Conservation (phyloP, 2,329 filamentous ascomycete species). For the Reticulascus tulasneorum region DNA sequence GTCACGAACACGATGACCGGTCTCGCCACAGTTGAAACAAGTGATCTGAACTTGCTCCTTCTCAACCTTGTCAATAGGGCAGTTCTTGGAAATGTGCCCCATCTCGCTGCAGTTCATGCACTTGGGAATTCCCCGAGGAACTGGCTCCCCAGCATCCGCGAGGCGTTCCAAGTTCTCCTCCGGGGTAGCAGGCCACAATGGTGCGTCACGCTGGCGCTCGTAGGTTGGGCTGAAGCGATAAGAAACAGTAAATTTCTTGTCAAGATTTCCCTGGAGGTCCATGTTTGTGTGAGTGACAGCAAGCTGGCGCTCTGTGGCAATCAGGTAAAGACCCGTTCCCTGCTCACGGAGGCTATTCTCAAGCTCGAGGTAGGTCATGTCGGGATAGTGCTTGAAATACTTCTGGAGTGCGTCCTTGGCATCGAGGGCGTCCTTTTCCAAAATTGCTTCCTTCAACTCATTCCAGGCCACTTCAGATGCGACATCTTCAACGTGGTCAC, state of each 20-base stretch:
- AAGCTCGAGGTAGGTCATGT: slow-evolving; percentile 55
- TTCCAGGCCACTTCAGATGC: slow-evolving; percentile 55
- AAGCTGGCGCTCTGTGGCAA: slow-evolving; percentile 57
- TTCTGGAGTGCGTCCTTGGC: slow-evolving; percentile 55
- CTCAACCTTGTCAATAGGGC: slow-evolving; percentile 54
- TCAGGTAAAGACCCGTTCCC: slow-evolving; percentile 54
- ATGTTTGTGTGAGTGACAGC: slow-evolving; percentile 61
- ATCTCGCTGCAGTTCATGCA: slow-evolving; percentile 63
- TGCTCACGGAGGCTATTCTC: slow-evolving; percentile 56
- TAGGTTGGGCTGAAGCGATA: slow-evolving; percentile 59
- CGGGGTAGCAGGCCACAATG: slow-evolving; percentile 53
- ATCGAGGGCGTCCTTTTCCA: slow-evolving; percentile 56
- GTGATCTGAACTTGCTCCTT: slow-evolving; percentile 41
- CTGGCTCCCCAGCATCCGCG: slow-evolving; percentile 60
- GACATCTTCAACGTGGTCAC: slow-evolving; percentile 44
- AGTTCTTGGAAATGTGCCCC: slow-evolving; percentile 59
- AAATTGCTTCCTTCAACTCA: slow-evolving; percentile 47
- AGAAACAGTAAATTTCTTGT: slow-evolving; percentile 60
- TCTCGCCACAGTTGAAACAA: slow-evolving; percentile 62
- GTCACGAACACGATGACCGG: slow-evolving; percentile 65
- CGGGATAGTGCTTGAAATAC: slow-evolving; percentile 59
- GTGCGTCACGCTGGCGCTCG: slow-evolving; percentile 52
- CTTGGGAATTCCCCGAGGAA: slow-evolving; percentile 53
- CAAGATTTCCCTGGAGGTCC: slow-evolving; percentile 66
- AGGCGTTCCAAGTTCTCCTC: slow-evolving; percentile 63